These are phyloP conservation scores for Vigna nakashimae DNA, from an alignment of 306 rosid genomes.

Conservation along the genomic window DNA sequence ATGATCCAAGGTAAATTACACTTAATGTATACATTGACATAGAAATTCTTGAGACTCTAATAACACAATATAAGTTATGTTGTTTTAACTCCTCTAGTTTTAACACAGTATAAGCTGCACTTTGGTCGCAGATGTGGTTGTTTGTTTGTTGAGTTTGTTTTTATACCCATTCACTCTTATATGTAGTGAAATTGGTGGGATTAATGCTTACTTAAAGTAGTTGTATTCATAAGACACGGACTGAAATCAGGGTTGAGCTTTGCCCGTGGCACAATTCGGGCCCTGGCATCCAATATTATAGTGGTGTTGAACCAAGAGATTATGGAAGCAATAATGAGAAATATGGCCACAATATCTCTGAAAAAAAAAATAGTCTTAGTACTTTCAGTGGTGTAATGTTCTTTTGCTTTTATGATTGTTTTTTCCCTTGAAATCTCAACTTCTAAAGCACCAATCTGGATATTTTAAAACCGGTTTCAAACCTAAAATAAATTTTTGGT, in stretches of 20 bases:
- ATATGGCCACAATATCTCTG: slow-evolving; percentile 49
- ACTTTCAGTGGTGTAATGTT: background rate
- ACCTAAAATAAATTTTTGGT: too few relatives aligned
- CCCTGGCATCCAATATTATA: slow-evolving; percentile 64
- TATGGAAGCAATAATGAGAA: slow-evolving; percentile 61
- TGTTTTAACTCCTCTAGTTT: too few relatives aligned
- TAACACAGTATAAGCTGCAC: too few relatives aligned
- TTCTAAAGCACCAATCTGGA: background rate
- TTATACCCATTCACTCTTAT: too few relatives aligned
- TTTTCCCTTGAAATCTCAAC: background rate
- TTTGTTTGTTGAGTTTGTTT: too few relatives aligned
- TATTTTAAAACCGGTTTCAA: too few relatives aligned
- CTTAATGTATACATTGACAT: too few relatives aligned
- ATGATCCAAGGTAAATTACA: too few relatives aligned
- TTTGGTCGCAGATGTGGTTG: too few relatives aligned
- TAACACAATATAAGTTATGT: too few relatives aligned
- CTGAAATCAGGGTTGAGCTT: slow-evolving; percentile 52
- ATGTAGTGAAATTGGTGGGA: background rate
- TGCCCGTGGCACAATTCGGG: too few relatives aligned
- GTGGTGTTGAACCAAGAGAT: slow-evolving; percentile 78
- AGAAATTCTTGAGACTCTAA: too few relatives aligned
- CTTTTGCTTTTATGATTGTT: background rate
- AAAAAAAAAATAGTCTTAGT: slow-evolving; percentile 16
- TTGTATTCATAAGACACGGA: slow-evolving; percentile 52
- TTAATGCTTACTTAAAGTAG: background rate